Conservation (phyloP, 805 yeast species). For the Sugiyamaella qingdaonensis region DNA sequence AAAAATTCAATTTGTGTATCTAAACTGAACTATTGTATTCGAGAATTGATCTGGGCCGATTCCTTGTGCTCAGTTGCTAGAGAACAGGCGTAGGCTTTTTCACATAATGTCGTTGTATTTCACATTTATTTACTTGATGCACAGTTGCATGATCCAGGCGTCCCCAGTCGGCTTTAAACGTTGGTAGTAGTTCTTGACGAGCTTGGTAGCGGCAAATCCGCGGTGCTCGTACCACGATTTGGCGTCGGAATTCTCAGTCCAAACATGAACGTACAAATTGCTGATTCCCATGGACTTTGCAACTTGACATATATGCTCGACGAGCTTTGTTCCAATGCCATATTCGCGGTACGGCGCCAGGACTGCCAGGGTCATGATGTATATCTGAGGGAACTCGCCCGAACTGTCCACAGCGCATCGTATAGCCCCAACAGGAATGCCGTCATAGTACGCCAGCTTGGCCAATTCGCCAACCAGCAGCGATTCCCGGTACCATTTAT, state of each 20-base stretch:
- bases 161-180: conserved; percentile 42
- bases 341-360: conserved; percentile 55
- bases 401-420: conserved; percentile 47
- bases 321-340: conserved; percentile 58
- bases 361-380: conserved; percentile 66
- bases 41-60: too few species aligned
- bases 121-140: neutral
- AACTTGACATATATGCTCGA: conserved; percentile 53
- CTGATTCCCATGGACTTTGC: conserved; percentile 53
- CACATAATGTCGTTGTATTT: too few species aligned
- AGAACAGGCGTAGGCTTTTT: too few species aligned
- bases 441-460: conserved; percentile 63
- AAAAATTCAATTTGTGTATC: neutral
- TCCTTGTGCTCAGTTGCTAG: too few species aligned
- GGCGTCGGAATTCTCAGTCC: conserved; percentile 40
- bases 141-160: conserved; percentile 34
- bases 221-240: conserved; percentile 48
- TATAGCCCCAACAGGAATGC: conserved; percentile 76
- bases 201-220: conserved; percentile 44
- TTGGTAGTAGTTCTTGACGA: conserved; percentile 45
- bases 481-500: conserved; percentile 49
- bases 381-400: conserved; percentile 51
- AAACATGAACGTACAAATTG: conserved; percentile 52
- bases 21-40: neutral
- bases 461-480: conserved; percentile 47